Base-by-base conservation (phyloP, 192 early-diverging fungal genomes). In the Ambispora gerdemannii region DNA sequence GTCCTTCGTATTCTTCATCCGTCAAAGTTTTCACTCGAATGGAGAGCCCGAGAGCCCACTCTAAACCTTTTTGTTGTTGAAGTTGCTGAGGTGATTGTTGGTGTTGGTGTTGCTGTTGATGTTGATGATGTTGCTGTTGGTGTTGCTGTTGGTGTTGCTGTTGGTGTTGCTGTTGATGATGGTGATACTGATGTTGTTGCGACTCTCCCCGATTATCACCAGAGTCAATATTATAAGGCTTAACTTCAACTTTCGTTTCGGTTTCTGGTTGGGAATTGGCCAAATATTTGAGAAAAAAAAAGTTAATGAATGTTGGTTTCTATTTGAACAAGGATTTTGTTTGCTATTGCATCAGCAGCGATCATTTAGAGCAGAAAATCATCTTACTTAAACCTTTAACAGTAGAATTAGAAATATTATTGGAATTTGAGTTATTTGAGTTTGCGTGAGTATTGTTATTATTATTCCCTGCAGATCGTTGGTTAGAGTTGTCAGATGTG, bases 1-100 rank as follows among this genome's bases (percentile, higher is more conserved):
- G 70, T 31, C 87, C 87, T 27, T 85, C 77, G 53, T 81, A 76
- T 63, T 77, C 75, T 65, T 86, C 85, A 74, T 82, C 76, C 24
- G 74, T 70, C 30, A 60, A 33, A 1, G 83, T 83, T 56, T 80
- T 80, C 38, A 84, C 72, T 63, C 75, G 77, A 76, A 87, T 78
- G 24, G 64, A 47, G 22, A 68, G 71, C 50, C 81, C 84, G 61
- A 86, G 55, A n/a, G 81, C 50, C 61, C 74, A 76, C 30, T 86
- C 84, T 20, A 83, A 68, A 22, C 70, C 72, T 49, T 79, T 81
- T 49, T 60, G 67, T 50, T 69, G 65, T 0, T 28, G 73, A 43
- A 38, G 38, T 15, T 43, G 38, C 15, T 43, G 38, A 6, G 6
- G 38, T 43, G 6, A 15, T 15, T 43, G 71, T 64, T 19, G 74